Base-by-base conservation (phyloP, 768 basidiomycete species). In the Kwoniella shandongensis region DNA sequence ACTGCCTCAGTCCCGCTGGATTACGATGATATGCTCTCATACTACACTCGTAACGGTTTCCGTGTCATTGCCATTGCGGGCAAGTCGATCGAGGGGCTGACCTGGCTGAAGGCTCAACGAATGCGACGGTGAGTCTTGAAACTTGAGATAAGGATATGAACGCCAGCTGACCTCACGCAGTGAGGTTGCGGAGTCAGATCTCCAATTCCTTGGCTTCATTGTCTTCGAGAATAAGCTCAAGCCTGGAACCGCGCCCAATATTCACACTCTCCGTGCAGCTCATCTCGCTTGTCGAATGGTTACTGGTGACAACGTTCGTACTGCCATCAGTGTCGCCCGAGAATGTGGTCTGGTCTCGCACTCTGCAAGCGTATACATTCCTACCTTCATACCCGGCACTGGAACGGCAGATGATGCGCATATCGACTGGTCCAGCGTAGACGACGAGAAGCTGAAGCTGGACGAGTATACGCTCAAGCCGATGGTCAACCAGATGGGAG, bases 201-300 rank as follows among this genome's bases (percentile, higher is more conserved):
- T 99, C 7, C 85, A 85, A 54, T 99, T 99, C 80, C 82, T 98
- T 15, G 96, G 96, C 2, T 79, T 99, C 32, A 86, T 98, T 69
- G 93, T 99, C 59, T 99, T 99, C 69, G 96, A 99, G 77, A 99
- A 99, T 79, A 89, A 94, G 78, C 80, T 99, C 59, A 99, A 99
- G 69, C 84, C 88, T 3, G 91, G 88, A 7, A 97, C 94, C 0
- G 80, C 89, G 0, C 87, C 91, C 29, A 91, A 88, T 6, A 96
- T 99, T 42, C 87, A 91, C 59, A 86, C 86, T 0, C 81, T 99
- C 15, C 86, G 92, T 50, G 81, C 83, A 1, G 96, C 96, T 1
- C 91, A 97, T 78, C 78, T 99, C 35, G 88, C 91, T 18, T 93
- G 91, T 68, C 82, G 93, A 62, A 98, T 99, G 96, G 93, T 96